Conservation (phyloP, 352 stramenopile genomes). For the Pythium phragmitis region DNA sequence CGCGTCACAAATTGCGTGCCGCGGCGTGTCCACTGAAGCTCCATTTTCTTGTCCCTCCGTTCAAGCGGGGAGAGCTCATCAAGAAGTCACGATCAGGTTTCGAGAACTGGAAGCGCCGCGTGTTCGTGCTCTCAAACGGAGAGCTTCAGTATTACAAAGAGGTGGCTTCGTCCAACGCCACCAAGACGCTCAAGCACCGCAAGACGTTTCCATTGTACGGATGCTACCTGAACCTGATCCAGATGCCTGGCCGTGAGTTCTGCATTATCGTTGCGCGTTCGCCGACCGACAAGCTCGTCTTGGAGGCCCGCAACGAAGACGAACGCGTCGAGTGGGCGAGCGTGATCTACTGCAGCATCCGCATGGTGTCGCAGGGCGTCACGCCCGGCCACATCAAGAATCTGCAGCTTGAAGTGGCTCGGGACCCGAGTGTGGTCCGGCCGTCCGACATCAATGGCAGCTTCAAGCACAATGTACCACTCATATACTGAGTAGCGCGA, state of each 20-base stretch:
- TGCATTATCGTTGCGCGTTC: constrained; percentile 85
- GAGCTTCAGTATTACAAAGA: constrained; percentile 86
- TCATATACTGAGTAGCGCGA: not conserved
- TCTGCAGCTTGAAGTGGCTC: constrained; percentile 57
- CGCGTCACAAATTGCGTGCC: constrained; percentile 48
- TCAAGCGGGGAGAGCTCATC: constrained; percentile 75
- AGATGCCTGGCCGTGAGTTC: constrained; percentile 66
- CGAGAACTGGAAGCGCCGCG: constrained; percentile 85
- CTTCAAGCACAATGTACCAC: constrained; percentile 18
- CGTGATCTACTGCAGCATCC: constrained; percentile 86
- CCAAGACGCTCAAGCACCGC: constrained; percentile 67
- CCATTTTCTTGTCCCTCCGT: constrained; percentile 81
- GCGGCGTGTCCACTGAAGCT: constrained; percentile 63
- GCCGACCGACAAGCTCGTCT: constrained; percentile 81
- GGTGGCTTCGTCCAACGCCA: constrained; percentile 34
- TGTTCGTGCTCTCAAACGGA: constrained; percentile 77
- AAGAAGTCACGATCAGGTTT: constrained; percentile 87
- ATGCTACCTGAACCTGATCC: constrained; percentile 82
- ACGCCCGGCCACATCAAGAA: constrained; percentile 80
- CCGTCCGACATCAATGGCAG: constrained; percentile 19
- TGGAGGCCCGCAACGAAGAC: constrained; percentile 62
- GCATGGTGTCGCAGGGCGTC: constrained; percentile 84
- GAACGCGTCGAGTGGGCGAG: constrained; percentile 88
- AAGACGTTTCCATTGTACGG: constrained; percentile 84
- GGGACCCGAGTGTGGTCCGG: constrained; percentile 10